Evolutionary conservation across 1,284 basidiomycete species (phyloP).

Genomic region (Fistulinella cinereoalba): DNA sequence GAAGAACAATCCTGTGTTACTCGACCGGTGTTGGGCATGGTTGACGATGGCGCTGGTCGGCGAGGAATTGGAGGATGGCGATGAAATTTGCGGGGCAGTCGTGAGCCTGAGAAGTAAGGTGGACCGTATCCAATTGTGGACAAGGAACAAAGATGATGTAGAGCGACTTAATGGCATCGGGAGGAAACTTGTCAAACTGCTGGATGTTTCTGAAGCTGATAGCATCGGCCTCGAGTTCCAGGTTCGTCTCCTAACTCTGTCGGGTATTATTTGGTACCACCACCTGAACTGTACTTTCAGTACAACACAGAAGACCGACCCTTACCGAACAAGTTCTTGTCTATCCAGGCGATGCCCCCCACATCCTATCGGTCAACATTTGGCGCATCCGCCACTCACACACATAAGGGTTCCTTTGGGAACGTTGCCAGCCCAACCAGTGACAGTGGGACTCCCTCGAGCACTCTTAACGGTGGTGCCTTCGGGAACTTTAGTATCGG

Average conservation of each 20-base stretch:
- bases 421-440: slow-evolving; percentile 21
- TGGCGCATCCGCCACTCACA: slow-evolving; percentile 28
- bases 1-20: slow-evolving; percentile 72
- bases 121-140: slow-evolving; percentile 90
- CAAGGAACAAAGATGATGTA: slow-evolving; percentile 76
- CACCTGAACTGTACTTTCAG: slow-evolving; percentile 34
- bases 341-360: slow-evolving; percentile 66
- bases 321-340: slow-evolving; percentile 72
- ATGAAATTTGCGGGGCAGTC: slow-evolving; percentile 89
- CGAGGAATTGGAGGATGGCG: slow-evolving; percentile 83
- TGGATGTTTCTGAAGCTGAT: slow-evolving; percentile 78
- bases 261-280: background rate
- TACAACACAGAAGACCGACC: slow-evolving; percentile 82
- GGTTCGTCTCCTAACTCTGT: slow-evolving; percentile 40
- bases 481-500: slow-evolving; percentile 54
- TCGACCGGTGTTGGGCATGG: slow-evolving; percentile 90
- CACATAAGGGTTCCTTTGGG: slow-evolving; percentile 21
- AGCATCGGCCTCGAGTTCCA: slow-evolving; percentile 87
- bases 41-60: slow-evolving; percentile 89
- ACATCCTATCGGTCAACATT: slow-evolving; percentile 66
- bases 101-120: slow-evolving; percentile 85
- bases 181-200: slow-evolving; percentile 72
- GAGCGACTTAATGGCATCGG: slow-evolving; percentile 83
- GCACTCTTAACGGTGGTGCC: slow-evolving; percentile 32
- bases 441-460: slow-evolving; percentile 24